phyloP scores from a whole-genome alignment of 371 early-diverging fungal species.

The Umbelopsis sp. region DNA sequence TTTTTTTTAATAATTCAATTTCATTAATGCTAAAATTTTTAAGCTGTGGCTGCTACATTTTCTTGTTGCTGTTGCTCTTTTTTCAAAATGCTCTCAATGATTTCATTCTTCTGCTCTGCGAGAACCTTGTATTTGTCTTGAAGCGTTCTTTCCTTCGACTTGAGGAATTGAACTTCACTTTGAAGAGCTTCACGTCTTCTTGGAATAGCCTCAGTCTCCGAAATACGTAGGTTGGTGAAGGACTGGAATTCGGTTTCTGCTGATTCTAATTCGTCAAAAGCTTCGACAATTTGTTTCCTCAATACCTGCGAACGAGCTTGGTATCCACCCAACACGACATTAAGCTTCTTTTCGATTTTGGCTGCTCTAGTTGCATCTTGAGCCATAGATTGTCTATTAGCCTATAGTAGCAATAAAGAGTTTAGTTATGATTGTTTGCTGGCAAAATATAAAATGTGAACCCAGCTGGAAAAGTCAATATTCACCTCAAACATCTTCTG shows the following conservation, averaged over 20 bases:
- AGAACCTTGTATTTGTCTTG: constrained; percentile 77
- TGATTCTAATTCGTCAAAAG: constrained; percentile 69
- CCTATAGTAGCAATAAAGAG: constrained; percentile 26
- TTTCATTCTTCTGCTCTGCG: constrained; percentile 47
- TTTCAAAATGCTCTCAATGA: constrained; percentile 24
- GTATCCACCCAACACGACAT: constrained; percentile 83
- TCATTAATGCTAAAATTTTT: neutral
- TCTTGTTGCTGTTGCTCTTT: constrained; percentile 9
- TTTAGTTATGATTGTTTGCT: neutral
- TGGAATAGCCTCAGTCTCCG: constrained; percentile 69
- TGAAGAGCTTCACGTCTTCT: constrained; percentile 68
- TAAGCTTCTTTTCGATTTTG: constrained; percentile 87
- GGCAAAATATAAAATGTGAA: neutral
- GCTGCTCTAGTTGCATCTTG: constrained; percentile 75
- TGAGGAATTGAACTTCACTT: constrained; percentile 66
- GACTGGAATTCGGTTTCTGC: constrained; percentile 66
- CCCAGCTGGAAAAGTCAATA: neutral
- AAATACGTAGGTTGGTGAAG: constrained; percentile 57
- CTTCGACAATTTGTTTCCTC: constrained; percentile 58
- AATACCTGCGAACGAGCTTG: constrained; percentile 66
- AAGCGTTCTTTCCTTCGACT: constrained; percentile 65
- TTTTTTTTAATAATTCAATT: no score
- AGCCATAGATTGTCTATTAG: constrained; percentile 76
- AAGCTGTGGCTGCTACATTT: neutral
- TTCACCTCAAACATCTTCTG: constrained; percentile 50